Evolutionary conservation across 2,329 filamentous ascomycete genomes (phyloP).

Genomic region (Fusarium avenaceum): DNA sequence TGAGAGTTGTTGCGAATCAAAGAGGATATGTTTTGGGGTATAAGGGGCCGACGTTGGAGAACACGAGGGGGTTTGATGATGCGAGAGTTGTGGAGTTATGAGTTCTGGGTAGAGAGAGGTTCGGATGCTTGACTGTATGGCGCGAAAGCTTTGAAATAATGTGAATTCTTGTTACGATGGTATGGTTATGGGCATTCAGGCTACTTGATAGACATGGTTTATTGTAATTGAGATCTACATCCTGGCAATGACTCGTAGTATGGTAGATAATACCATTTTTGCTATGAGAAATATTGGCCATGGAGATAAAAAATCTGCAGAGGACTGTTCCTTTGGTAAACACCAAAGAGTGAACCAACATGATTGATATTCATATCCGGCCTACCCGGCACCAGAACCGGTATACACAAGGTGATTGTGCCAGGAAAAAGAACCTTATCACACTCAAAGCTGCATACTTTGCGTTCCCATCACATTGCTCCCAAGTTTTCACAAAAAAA

Average conservation of each 20-base stretch:
- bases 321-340: background rate
- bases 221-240: background rate
- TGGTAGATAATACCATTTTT: too few species aligned
- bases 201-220: background rate
- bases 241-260: too few species aligned
- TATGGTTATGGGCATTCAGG: background rate
- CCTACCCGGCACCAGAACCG: background rate
- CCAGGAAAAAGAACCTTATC: background rate
- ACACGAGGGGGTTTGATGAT: slow-evolving; percentile 45
- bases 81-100: slow-evolving; percentile 44
- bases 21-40: slow-evolving; percentile 57
- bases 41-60: slow-evolving; percentile 42
- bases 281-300: too few species aligned
- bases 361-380: background rate
- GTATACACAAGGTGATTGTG: background rate
- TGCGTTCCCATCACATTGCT: background rate
- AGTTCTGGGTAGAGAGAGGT: background rate
- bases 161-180: background rate
- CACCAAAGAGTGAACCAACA: background rate
- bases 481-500: background rate
- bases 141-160: background rate
- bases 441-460: background rate
- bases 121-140: background rate
- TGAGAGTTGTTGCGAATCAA: slow-evolving; percentile 61
- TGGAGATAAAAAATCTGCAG: background rate